phyloP scores from a whole-genome alignment of 1,139 yeast genomes.

The Taiozyma sp. region DNA sequence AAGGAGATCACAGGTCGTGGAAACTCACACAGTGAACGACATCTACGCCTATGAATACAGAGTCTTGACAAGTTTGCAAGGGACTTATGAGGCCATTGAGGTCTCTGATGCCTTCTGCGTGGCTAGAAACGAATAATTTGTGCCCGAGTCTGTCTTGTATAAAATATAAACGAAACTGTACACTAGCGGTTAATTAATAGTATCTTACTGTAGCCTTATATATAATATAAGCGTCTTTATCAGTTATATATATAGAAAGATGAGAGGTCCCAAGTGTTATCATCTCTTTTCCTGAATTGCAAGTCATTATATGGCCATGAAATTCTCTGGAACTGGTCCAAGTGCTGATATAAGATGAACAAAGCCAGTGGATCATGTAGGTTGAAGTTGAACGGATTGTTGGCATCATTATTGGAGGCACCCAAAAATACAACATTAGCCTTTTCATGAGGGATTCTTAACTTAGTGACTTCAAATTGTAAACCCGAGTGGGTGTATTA shows the following conservation, averaged over 20 bases:
- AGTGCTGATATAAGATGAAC: conserved; percentile 14
- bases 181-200: background rate
- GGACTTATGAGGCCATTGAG: conserved; percentile 89
- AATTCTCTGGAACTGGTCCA: conserved; percentile 14
- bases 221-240: too few relatives aligned
- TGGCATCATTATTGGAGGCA: too few relatives aligned
- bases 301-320: conserved; percentile 19
- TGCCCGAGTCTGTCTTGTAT: background rate
- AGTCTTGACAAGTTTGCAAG: conserved; percentile 79
- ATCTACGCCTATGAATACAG: conserved; percentile 66
- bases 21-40: conserved; percentile 68
- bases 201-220: background rate
- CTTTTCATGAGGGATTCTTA: conserved; percentile 41
- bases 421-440: conserved; percentile 31
- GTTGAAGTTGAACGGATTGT: too few relatives aligned
- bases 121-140: conserved; percentile 31
- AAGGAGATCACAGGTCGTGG: conserved; percentile 52
- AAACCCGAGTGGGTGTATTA: conserved; percentile 42
- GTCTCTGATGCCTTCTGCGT: conserved; percentile 78
- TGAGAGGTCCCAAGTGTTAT: background rate
- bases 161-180: background rate
- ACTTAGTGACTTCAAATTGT: conserved; percentile 41
- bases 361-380: conserved; percentile 5
- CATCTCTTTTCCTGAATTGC: background rate
- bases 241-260: too few relatives aligned